These are phyloP conservation scores for Epicoccum sorghinum DNA, from an alignment of 2,329 filamentous ascomycete species.

Conservation along the genomic window DNA sequence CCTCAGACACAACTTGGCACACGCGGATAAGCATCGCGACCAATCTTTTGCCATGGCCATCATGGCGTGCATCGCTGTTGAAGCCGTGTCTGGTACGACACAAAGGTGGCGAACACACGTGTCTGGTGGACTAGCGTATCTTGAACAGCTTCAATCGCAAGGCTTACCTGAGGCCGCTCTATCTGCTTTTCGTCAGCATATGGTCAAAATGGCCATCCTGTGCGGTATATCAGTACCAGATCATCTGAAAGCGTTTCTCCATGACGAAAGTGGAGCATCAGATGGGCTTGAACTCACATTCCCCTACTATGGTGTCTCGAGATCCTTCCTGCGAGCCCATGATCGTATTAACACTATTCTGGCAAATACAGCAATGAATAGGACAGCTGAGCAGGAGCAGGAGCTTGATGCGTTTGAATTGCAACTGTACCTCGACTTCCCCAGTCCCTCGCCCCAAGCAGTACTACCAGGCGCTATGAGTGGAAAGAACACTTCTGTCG, in stretches of 20 bases:
- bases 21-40: slow-evolving; percentile 13
- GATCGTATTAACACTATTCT: slow-evolving; percentile 10
- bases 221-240: slow-evolving; percentile 10
- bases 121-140: slow-evolving; percentile 16
- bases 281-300: slow-evolving; percentile 18
- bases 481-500: background rate
- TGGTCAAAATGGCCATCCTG: slow-evolving; percentile 21
- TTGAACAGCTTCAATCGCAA: slow-evolving; percentile 15
- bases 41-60: slow-evolving; percentile 22
- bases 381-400: slow-evolving; percentile 4
- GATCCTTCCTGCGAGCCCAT: slow-evolving; percentile 13
- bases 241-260: slow-evolving; percentile 10
- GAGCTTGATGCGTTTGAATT: slow-evolving; percentile 18
- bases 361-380: background rate
- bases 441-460: background rate
- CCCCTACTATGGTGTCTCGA: slow-evolving; percentile 17
- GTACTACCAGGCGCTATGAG: background rate
- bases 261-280: slow-evolving; percentile 13
- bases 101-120: slow-evolving; percentile 22
- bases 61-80: slow-evolving; percentile 20
- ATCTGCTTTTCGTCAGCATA: slow-evolving; percentile 17
- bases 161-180: slow-evolving; percentile 6
- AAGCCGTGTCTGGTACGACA: slow-evolving; percentile 18
- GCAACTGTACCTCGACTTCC: slow-evolving; percentile 20
- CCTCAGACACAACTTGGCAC: slow-evolving; percentile 14